Evolutionary conservation across 1,284 basidiomycete genomes (phyloP).

Genomic region (Stereum hirsutum): DNA sequence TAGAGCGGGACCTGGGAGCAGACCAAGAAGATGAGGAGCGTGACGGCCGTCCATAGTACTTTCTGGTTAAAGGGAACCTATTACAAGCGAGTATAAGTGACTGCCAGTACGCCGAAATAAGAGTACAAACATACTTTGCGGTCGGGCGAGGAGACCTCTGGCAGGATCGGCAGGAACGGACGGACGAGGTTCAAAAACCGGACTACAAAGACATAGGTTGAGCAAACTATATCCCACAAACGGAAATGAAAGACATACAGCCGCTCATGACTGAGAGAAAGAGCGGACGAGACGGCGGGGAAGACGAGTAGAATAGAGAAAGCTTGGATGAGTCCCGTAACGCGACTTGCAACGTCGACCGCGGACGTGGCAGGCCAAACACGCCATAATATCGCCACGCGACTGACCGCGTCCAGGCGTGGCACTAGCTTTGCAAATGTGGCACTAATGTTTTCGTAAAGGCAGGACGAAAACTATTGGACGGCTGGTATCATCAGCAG

Average conservation of each 20-base stretch:
- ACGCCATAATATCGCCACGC: background rate
- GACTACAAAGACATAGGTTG: slow-evolving; percentile 39
- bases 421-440: no score
- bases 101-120: slow-evolving; percentile 5
- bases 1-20: slow-evolving; percentile 96
- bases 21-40: slow-evolving; percentile 95
- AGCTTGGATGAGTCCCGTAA: background rate
- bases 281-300: slow-evolving; percentile 16
- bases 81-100: slow-evolving; percentile 5
- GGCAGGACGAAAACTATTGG: no score
- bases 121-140: slow-evolving; percentile 82
- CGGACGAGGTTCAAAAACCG: slow-evolving; percentile 94
- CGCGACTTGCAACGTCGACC: background rate
- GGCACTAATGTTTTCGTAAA: no score
- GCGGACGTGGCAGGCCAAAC: slow-evolving; percentile 14
- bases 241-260: slow-evolving; percentile 19
- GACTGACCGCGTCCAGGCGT: no score
- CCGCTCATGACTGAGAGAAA: slow-evolving; percentile 28
- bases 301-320: background rate
- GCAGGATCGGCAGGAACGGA: slow-evolving; percentile 88
- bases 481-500: no score
- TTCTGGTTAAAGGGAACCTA: slow-evolving; percentile 95
- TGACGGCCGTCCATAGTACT: slow-evolving; percentile 94
- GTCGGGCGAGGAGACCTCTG: slow-evolving; percentile 94
- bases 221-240: slow-evolving; percentile 3